Conservation (phyloP, 345 rosid species). For the Populus nigra region DNA sequence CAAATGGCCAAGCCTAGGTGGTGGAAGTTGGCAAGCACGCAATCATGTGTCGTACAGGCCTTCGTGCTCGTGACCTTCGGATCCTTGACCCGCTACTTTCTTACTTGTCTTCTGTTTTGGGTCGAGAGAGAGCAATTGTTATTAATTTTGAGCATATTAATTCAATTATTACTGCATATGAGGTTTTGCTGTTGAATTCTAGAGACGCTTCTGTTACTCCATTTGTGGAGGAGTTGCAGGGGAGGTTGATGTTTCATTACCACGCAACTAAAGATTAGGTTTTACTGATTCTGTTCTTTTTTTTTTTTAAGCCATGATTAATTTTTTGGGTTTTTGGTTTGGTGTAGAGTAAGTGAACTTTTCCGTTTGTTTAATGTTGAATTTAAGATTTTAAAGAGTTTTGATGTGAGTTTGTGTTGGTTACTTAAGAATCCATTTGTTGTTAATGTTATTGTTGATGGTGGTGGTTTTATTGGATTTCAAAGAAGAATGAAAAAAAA, state of each 20-base stretch:
- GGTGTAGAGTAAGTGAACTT: neutral
- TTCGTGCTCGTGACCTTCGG: slow-evolving; percentile 91
- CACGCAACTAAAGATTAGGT: slow-evolving; percentile 71
- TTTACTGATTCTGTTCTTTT: neutral
- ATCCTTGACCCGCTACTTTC: slow-evolving; percentile 87
- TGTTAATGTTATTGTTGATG: too few species aligned
- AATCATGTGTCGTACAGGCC: slow-evolving; percentile 92
- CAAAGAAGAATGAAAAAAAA: too few species aligned
- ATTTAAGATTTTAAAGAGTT: neutral
- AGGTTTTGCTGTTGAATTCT: slow-evolving; percentile 70
- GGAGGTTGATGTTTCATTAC: slow-evolving; percentile 54
- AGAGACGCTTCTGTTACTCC: slow-evolving; percentile 78
- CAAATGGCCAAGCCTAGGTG: slow-evolving; percentile 47
- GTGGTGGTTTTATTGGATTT: too few species aligned
- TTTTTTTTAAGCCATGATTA: too few species aligned
- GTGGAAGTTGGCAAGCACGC: slow-evolving; percentile 76
- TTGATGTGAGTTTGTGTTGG: too few species aligned
- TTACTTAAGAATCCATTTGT: too few species aligned
- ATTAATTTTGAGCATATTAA: slow-evolving; percentile 89
- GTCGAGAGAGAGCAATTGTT: slow-evolving; percentile 86
- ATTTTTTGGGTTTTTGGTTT: too few species aligned
- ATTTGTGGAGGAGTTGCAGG: slow-evolving; percentile 66
- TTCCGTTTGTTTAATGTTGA: neutral
- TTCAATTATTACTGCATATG: slow-evolving; percentile 86
- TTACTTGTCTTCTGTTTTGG: slow-evolving; percentile 80